Evolutionary conservation across 2,329 filamentous ascomycete species (phyloP).

Genomic region (Penicillium sp.): DNA sequence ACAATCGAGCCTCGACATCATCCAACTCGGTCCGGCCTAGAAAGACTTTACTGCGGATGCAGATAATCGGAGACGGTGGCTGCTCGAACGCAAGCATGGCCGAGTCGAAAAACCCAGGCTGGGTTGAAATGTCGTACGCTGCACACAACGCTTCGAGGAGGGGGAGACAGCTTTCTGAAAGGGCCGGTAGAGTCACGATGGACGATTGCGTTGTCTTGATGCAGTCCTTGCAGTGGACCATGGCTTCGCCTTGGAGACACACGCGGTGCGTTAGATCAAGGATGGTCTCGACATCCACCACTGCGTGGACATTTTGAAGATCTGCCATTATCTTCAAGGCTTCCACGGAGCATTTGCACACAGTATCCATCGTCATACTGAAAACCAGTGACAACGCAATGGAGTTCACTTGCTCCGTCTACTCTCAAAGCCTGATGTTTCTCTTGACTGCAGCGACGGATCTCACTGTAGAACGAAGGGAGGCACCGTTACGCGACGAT

Average conservation of each 20-base stretch:
- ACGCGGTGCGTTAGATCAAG: slow-evolving; percentile 29
- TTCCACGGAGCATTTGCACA: slow-evolving; percentile 31
- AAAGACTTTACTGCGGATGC: slow-evolving; percentile 29
- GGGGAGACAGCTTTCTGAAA: slow-evolving; percentile 39
- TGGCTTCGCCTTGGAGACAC: slow-evolving; percentile 24
- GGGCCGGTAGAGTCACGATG: slow-evolving; percentile 44
- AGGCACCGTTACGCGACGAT: neutral
- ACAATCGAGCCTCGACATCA: slow-evolving; percentile 25
- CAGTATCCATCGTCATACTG: slow-evolving; percentile 19
- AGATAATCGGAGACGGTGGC: slow-evolving; percentile 27
- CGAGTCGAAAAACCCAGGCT: slow-evolving; percentile 28
- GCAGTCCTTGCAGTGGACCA: slow-evolving; percentile 30
- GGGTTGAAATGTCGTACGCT: slow-evolving; percentile 29
- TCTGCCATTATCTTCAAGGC: slow-evolving; percentile 28
- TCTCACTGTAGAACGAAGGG: neutral
- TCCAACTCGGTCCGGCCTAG: slow-evolving; percentile 34
- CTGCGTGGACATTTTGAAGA: slow-evolving; percentile 28
- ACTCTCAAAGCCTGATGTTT: too few relatives aligned
- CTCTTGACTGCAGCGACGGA: neutral
- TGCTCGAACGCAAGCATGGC: slow-evolving; percentile 27
- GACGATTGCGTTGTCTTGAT: slow-evolving; percentile 22
- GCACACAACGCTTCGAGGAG: slow-evolving; percentile 32
- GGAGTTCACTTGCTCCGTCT: neutral
- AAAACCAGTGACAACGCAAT: too few relatives aligned
- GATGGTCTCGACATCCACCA: slow-evolving; percentile 32